phyloP scores from a whole-genome alignment of 306 rosid genomes.

The Quercus mongolica region DNA sequence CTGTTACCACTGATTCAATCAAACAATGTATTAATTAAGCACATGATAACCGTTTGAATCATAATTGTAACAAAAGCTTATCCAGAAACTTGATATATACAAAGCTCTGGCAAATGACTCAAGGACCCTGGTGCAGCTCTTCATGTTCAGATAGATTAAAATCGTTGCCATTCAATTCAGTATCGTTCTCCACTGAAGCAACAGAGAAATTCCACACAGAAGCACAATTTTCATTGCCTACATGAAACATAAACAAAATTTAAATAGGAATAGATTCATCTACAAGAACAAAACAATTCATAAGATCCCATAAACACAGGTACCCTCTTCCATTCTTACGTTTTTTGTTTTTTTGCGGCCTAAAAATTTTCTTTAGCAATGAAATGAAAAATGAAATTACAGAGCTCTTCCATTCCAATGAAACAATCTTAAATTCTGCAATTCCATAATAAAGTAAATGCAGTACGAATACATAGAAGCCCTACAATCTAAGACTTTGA shows the following conservation, averaged over 20 bases:
- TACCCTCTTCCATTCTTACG: background rate
- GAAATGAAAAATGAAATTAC: too few relatives aligned
- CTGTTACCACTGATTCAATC: background rate
- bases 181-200: slow-evolving; percentile 46
- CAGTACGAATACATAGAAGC: background rate
- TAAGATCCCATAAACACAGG: background rate
- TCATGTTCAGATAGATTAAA: slow-evolving; percentile 32
- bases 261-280: background rate
- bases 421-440: slow-evolving; percentile 5
- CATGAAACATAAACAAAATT: slow-evolving; percentile 20
- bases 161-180: slow-evolving; percentile 14
- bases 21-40: background rate
- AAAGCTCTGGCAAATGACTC: slow-evolving; percentile 11
- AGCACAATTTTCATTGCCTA: slow-evolving; percentile 77
- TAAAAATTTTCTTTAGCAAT: too few relatives aligned
- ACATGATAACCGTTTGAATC: background rate
- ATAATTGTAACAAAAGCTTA: background rate
- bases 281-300: background rate
- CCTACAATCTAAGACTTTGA: background rate
- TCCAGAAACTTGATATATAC: background rate
- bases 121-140: slow-evolving; percentile 20
- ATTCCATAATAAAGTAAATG: background rate
- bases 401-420: background rate
- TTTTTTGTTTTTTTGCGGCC: too few relatives aligned
- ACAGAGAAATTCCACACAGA: slow-evolving; percentile 79